Evolutionary conservation across 352 stramenopile species (phyloP).

Genomic region (Pythium insidiosum): DNA sequence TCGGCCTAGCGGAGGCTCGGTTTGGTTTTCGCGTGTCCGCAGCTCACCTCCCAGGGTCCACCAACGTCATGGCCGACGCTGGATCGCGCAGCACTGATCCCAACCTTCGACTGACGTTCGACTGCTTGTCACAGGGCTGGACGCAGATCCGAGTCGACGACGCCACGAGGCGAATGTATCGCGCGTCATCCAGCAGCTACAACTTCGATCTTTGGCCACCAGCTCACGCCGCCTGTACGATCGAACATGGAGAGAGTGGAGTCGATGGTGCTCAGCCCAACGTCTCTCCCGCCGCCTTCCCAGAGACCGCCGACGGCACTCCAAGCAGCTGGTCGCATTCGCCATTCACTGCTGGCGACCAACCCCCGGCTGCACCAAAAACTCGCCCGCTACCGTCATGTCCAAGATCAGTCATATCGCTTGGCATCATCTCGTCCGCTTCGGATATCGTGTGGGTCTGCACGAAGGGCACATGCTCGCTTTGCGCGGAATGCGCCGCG

Average conservation of each 20-base stretch:
- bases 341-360: constrained; percentile 1
- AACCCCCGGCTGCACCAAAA: neutral
- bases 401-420: constrained; percentile 18
- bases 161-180: neutral
- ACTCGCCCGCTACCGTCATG: constrained; percentile 17
- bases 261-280: neutral
- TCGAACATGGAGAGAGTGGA: neutral
- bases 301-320: neutral
- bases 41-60: constrained; percentile 6
- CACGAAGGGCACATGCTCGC: constrained; percentile 14
- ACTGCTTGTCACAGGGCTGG: constrained; percentile 1
- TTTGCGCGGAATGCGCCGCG: constrained; percentile 15
- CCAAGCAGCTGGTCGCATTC: constrained; percentile 2
- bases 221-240: neutral
- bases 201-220: neutral
- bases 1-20: constrained; percentile 12
- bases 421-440: constrained; percentile 17
- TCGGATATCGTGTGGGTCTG: constrained; percentile 13
- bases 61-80: constrained; percentile 20
- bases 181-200: neutral
- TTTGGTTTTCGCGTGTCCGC: constrained; percentile 11
- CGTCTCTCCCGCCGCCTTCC: neutral
- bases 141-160: neutral
- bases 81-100: constrained; percentile 13
- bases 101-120: constrained; percentile 1